Conservation (phyloP, 345 rosid genomes). For the Microthlaspi erraticum region DNA sequence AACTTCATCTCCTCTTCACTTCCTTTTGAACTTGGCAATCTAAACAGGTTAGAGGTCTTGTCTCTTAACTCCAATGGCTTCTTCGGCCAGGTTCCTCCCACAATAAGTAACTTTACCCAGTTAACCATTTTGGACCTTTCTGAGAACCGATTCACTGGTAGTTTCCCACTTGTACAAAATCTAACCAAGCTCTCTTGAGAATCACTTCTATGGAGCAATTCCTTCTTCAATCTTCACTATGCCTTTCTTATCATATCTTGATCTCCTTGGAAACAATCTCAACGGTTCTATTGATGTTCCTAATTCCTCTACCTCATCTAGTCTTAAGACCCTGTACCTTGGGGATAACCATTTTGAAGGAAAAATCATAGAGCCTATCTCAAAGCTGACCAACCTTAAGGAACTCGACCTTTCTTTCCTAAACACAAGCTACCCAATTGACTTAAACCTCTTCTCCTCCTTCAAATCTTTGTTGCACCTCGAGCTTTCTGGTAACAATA, state of each 20-base stretch:
- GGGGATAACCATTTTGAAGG: slow-evolving; percentile 6
- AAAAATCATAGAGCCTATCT: slow-evolving; percentile 1
- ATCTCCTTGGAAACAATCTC: neutral
- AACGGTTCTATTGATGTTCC: slow-evolving; percentile 1
- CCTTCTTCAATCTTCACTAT: slow-evolving; percentile 11
- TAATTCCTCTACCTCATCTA: slow-evolving; percentile 5
- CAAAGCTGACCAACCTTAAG: slow-evolving; percentile 17
- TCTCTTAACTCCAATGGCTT: slow-evolving; percentile 13
- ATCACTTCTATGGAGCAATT: neutral
- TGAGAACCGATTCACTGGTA: neutral
- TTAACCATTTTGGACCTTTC: neutral
- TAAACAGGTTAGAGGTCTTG: slow-evolving; percentile 19
- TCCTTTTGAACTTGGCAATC: slow-evolving; percentile 8
- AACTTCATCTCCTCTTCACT: slow-evolving; percentile 29
- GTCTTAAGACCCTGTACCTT: neutral
- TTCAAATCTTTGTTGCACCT: neutral
- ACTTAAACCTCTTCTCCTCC: neutral
- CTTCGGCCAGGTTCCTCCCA: slow-evolving; percentile 21
- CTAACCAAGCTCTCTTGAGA: neutral
- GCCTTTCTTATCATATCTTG: slow-evolving; percentile 14
- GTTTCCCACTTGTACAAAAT: slow-evolving; percentile 22
- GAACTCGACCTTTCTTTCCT: neutral
- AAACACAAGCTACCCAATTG: neutral
- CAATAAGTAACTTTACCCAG: slow-evolving; percentile 10
- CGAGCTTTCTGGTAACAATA: neutral